Conservation (phyloP, 2,329 filamentous ascomycete genomes). For the Blumeria graminis region DNA sequence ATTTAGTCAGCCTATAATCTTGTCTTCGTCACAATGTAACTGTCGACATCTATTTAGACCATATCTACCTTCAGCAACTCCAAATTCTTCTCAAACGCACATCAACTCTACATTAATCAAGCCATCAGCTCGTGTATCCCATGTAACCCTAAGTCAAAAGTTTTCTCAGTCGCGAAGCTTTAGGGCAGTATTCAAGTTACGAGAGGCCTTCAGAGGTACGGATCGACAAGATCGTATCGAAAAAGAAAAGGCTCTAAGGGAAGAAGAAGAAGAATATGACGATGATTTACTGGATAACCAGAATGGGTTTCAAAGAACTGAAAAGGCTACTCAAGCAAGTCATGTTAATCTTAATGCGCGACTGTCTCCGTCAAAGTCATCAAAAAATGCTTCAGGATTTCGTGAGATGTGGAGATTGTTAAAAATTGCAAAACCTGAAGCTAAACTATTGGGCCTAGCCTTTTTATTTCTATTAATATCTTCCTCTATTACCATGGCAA, state of each 20-base stretch:
- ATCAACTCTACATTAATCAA: no score
- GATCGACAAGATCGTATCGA: no score
- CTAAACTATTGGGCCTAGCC: constrained; percentile 51
- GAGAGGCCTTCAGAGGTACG: no score
- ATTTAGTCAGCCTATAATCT: not conserved
- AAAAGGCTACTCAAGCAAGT: constrained; percentile 65
- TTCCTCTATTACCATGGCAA: constrained; percentile 81
- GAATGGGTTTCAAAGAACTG: constrained; percentile 43
- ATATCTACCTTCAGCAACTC: no score
- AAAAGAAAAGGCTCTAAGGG: constrained; percentile 6
- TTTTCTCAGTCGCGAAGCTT: no score
- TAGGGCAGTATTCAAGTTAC: no score
- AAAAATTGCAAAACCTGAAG: constrained; percentile 70
- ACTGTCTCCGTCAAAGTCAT: constrained; percentile 50
- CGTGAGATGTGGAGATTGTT: constrained; percentile 68
- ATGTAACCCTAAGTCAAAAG: no score
- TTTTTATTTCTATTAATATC: constrained; percentile 73
- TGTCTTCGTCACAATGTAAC: no score
- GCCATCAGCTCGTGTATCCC: no score
- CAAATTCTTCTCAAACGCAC: no score
- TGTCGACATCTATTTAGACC: no score
- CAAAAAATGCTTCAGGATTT: constrained; percentile 31
- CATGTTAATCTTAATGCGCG: constrained; percentile 77
- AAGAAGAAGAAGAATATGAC: constrained; percentile 22
- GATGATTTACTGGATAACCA: constrained; percentile 23